Base-by-base conservation (phyloP, 2,329 filamentous ascomycete genomes). In the Epicoccum sorghinum region DNA sequence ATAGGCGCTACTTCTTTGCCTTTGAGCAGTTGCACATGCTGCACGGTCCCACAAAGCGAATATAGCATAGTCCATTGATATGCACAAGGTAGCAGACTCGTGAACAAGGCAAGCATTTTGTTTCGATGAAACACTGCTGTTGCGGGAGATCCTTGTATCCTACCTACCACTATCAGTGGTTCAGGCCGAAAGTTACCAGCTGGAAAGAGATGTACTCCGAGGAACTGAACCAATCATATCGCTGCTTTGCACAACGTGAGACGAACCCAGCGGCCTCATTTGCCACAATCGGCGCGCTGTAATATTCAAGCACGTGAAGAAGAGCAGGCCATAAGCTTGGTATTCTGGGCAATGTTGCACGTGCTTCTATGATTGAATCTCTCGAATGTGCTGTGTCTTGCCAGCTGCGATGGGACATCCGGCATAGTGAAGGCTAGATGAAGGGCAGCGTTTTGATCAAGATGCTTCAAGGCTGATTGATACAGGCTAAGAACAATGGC, bases 171-270 rank as follows among this genome's bases (percentile, higher is more conserved):
- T 6, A 29, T 29, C 18, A 29, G 27, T 29, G 5, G 24, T 38
- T 30, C 25, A 25, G 25, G 8, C 47, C 40, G 25, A 35, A 12
- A 44, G 51, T 40, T 36, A 52, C 58, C 56, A 58, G 56, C 60
- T 52, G 33, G 44, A 58, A 55, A 50, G 41, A 47, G 60, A 53
- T 54, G 55, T 45, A 14, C 23, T 54, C 27, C 12, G 23, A n/a
- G 39, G 35, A 14, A 12, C 13, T 18, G 3, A 22, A 22, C 64
- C 60, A 66, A 65, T 62, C 47, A 55, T 9, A 32, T 29, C 24
- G n/a, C 12, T 7, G n/a, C n/a, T 23, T n/a, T 22, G 23, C 2
- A 25, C 40, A 65, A 66, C 62, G 62, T 66, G 62, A 63, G 56
- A 65, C 56, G n/a, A n/a, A 3, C 46, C 25, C 27, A 14, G 25